These are phyloP conservation scores for Suhomyces bribrorum DNA, from an alignment of 1,139 yeast genomes.

Conservation along the genomic window DNA sequence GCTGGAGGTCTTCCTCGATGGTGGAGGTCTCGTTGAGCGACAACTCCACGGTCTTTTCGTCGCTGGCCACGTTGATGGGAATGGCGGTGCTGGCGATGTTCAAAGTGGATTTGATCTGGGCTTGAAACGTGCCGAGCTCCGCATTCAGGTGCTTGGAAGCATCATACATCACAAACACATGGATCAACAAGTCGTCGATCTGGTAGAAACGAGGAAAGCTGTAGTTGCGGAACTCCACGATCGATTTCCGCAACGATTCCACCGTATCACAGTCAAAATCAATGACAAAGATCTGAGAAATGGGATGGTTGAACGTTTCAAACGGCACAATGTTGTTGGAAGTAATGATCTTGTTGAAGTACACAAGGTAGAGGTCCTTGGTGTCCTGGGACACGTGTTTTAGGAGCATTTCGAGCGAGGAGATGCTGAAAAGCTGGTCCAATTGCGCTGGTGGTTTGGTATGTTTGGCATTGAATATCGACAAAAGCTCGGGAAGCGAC, in stretches of 20 bases:
- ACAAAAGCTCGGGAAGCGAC: constrained; percentile 40
- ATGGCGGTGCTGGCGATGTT: constrained; percentile 31
- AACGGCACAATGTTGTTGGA: constrained; percentile 70
- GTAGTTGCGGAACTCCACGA: constrained; percentile 46
- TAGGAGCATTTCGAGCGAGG: constrained; percentile 40
- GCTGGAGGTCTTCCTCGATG: constrained; percentile 55
- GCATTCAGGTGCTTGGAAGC: constrained; percentile 19
- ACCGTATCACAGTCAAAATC: constrained; percentile 50
- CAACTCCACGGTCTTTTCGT: constrained; percentile 17
- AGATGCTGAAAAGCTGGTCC: constrained; percentile 41
- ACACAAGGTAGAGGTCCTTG: constrained; percentile 52
- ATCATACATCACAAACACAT: constrained; percentile 45
- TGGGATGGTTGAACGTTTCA: constrained; percentile 90
- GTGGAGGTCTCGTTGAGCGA: constrained; percentile 44
- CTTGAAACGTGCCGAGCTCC: constrained; percentile 31
- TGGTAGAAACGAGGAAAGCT: constrained; percentile 61
- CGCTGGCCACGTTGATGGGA: constrained; percentile 21
- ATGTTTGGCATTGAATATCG: constrained; percentile 25
- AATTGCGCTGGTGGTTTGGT: constrained; percentile 8
- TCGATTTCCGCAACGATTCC: constrained; percentile 40
- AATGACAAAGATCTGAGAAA: constrained; percentile 71
- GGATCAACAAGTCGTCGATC: constrained; percentile 54
- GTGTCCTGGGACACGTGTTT: constrained; percentile 18
- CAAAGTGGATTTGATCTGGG: constrained; percentile 26
- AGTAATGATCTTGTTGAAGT: constrained; percentile 62